Conservation (phyloP, 768 basidiomycete genomes). For the Boletus rufocinnamomeus region DNA sequence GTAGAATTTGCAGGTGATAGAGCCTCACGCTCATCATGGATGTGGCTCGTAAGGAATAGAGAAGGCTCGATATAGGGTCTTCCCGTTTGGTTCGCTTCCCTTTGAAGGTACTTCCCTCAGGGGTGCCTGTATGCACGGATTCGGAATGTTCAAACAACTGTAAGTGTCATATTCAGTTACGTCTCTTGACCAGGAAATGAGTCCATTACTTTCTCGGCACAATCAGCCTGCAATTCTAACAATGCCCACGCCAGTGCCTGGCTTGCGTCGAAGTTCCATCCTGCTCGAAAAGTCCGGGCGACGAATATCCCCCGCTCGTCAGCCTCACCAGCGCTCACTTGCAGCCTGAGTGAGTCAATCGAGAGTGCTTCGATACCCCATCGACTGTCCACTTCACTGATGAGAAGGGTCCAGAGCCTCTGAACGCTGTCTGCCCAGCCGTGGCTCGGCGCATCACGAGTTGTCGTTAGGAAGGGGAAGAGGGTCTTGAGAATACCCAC, state of each 20-base stretch:
- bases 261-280: constrained; percentile 64
- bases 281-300: constrained; percentile 68
- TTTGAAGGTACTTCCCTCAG: constrained; percentile 30
- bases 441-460: constrained; percentile 33
- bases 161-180: constrained; percentile 1
- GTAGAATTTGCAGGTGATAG: constrained; percentile 70
- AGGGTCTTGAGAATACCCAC: constrained; percentile 71
- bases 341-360: constrained; percentile 64
- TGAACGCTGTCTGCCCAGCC: constrained; percentile 50
- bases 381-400: constrained; percentile 61
- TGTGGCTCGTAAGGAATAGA: constrained; percentile 47
- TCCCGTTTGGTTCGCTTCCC: constrained; percentile 57
- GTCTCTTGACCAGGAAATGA: background rate
- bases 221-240: constrained; percentile 80
- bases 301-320: constrained; percentile 49
- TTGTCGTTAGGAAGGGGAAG: constrained; percentile 66
- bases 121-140: constrained; percentile 44
- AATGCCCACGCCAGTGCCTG: constrained; percentile 81
- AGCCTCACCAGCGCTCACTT: constrained; percentile 31
- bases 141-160: constrained; percentile 71
- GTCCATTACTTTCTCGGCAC: constrained; percentile 58
- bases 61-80: constrained; percentile 58
- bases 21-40: constrained; percentile 39
- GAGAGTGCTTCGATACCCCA: constrained; percentile 68
- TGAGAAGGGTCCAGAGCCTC: constrained; percentile 56